These are phyloP conservation scores for Ustilago bromivora DNA, from an alignment of 1,284 basidiomycete species.

Conservation along the genomic window DNA sequence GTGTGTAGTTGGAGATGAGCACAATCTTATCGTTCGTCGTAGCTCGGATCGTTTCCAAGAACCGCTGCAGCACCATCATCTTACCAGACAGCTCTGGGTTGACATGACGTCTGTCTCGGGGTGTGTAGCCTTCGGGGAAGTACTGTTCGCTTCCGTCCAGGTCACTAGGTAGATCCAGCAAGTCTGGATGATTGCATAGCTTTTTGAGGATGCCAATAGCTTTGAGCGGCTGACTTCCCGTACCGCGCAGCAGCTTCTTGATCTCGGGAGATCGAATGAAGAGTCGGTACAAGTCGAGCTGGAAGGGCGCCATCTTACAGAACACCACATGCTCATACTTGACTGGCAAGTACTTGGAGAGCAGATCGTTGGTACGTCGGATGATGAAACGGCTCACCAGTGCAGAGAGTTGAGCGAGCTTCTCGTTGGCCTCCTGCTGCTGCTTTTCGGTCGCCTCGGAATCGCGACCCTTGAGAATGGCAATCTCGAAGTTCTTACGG, in stretches of 20 bases:
- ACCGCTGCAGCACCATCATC: constrained; percentile 87
- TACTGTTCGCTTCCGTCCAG: constrained; percentile 85
- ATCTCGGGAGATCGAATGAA: constrained; percentile 97
- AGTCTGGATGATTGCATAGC: constrained; percentile 95
- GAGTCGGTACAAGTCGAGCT: constrained; percentile 87
- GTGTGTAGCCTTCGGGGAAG: constrained; percentile 83
- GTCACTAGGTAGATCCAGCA: constrained; percentile 88
- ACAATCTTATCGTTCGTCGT: constrained; percentile 89
- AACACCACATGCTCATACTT: constrained; percentile 99
- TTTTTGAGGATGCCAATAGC: constrained; percentile 98
- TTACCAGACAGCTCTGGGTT: constrained; percentile 65
- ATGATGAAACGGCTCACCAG: constrained; percentile 97
- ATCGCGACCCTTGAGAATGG: constrained; percentile 92
- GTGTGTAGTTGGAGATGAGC: constrained; percentile 97
- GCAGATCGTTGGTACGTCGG: constrained; percentile 92
- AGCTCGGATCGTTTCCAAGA: constrained; percentile 62
- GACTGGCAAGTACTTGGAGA: constrained; percentile 97
- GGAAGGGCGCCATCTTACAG: constrained; percentile 88
- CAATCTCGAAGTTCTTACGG: constrained; percentile 94
- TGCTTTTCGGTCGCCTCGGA: constrained; percentile 86
- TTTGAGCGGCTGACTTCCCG: constrained; percentile 93
- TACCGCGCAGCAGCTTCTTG: constrained; percentile 87
- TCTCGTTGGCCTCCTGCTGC: constrained; percentile 86
- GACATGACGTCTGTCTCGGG: constrained; percentile 71
- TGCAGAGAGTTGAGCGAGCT: constrained; percentile 90